phyloP scores from a whole-genome alignment of 495 filamentous ascomycete species.

The Eremomyces bilateralis region DNA sequence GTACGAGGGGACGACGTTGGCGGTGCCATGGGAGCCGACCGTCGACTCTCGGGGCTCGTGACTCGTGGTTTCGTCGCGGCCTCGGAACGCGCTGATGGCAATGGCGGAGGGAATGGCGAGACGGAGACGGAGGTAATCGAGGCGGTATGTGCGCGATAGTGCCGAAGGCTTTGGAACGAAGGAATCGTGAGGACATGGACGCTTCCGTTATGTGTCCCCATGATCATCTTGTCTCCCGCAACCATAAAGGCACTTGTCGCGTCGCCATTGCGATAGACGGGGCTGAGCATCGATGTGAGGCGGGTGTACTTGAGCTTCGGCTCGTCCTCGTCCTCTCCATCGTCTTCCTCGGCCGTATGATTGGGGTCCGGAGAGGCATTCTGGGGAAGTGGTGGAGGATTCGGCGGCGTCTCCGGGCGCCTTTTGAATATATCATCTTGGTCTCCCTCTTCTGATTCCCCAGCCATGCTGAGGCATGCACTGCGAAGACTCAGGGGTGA shows the following conservation, averaged over 20 bases:
- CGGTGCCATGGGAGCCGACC: constrained; percentile 11
- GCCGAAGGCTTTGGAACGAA: constrained; percentile 50
- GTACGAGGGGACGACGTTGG: constrained; percentile 27
- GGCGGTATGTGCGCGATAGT: constrained; percentile 79
- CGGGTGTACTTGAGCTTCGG: constrained; percentile 81
- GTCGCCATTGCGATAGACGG: constrained; percentile 85
- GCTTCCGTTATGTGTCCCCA: constrained; percentile 93
- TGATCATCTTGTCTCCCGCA: constrained; percentile 89
- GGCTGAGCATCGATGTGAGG: constrained; percentile 52
- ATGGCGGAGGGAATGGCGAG: constrained; percentile 68
- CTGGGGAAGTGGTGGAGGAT: too few relatives aligned
- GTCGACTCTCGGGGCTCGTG: constrained; percentile 14
- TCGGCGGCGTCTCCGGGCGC: too few relatives aligned
- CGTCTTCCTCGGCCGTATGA: constrained; percentile 49
- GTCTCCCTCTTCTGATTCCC: too few relatives aligned
- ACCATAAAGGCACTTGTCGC: constrained; percentile 76
- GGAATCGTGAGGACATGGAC: constrained; percentile 77
- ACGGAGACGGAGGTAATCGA: constrained; percentile 77
- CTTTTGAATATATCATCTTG: too few relatives aligned
- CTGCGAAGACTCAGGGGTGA: too few relatives aligned
- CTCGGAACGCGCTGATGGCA: constrained; percentile 35
- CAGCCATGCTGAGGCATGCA: too few relatives aligned
- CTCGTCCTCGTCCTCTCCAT: constrained; percentile 87
- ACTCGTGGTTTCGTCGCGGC: constrained; percentile 27
- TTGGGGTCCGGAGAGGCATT: too few relatives aligned